Evolutionary conservation across 257 asterid genomes (phyloP).

Genomic region (Avicennia marina): DNA sequence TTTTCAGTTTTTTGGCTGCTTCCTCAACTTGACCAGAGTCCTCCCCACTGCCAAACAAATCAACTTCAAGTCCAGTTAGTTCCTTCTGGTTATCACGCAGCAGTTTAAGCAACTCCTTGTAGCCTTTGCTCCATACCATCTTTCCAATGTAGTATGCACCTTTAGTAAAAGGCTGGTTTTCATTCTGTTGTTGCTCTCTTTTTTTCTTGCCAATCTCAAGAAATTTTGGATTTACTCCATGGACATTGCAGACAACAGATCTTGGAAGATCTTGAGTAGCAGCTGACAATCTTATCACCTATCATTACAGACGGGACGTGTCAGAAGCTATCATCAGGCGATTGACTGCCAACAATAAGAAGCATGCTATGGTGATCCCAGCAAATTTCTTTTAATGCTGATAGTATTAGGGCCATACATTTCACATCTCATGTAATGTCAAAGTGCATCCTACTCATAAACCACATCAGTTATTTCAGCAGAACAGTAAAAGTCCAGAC

Average conservation of each 20-base stretch:
- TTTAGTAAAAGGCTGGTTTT: conserved; percentile 54
- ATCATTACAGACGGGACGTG: conserved; percentile 19
- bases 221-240: conserved; percentile 94
- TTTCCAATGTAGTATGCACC: conserved; percentile 94
- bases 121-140: conserved; percentile 98
- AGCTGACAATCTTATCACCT: conserved; percentile 97
- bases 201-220: conserved; percentile 74
- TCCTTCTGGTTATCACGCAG: conserved; percentile 72
- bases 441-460: neutral
- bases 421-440: conserved; percentile 1
- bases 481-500: neutral
- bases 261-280: conserved; percentile 98
- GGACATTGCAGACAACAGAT: conserved; percentile 88
- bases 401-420: neutral
- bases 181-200: conserved; percentile 56
- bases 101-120: conserved; percentile 81
- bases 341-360: conserved; percentile 8
- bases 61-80: conserved; percentile 64
- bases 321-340: conserved; percentile 22
- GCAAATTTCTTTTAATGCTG: conserved; percentile 4
- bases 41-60: conserved; percentile 92
- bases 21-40: conserved; percentile 74
- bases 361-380: neutral
- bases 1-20: conserved; percentile 61
- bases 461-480: neutral